Percentiles rank a stretch among this genome's conserved stretches.
Conservation (phyloP, 148 eudicot genomes). For the Vaccinium darrowii region DNA sequence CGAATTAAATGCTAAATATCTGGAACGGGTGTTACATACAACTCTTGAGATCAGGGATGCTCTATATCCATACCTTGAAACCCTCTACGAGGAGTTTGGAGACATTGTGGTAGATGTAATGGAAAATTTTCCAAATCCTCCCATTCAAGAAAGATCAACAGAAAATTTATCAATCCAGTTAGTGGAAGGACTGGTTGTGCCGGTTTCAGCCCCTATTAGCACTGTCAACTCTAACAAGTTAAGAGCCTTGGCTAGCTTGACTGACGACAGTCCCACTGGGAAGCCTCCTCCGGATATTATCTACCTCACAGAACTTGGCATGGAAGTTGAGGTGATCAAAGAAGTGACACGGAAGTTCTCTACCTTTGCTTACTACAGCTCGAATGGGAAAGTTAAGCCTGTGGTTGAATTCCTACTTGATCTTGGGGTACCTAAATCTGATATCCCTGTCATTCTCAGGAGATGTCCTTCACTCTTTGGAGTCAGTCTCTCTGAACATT, state of each 20-base stretch:
- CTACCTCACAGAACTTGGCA: conserved; percentile 73
- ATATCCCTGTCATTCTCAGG: conserved; percentile 58
- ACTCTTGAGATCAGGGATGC: conserved; percentile 87
- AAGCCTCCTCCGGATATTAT: conserved; percentile 29
- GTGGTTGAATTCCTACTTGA: conserved; percentile 74
- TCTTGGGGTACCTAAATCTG: conserved; percentile 67
- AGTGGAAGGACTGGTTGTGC: conserved; percentile 24
- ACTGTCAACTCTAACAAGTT: conserved; percentile 43
- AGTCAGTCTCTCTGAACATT: conserved; percentile 63
- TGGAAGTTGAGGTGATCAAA: conserved; percentile 62
- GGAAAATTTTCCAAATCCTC: conserved; percentile 34
- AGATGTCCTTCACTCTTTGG: conserved; percentile 83
- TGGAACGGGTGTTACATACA: no score
- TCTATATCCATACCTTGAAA: conserved; percentile 66
- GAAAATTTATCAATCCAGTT: conserved; percentile 41
- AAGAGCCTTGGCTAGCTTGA: conserved; percentile 60
- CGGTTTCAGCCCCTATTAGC: conserved; percentile 32
- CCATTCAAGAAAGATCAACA: conserved; percentile 33
- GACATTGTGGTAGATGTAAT: conserved; percentile 45
- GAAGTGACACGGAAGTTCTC: conserved; percentile 63
- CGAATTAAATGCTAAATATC: no score
- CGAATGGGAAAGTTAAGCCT: conserved; percentile 76
- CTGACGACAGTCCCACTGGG: conserved; percentile 5
- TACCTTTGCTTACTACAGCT: conserved; percentile 75
- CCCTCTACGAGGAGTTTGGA: conserved; percentile 59